Conservation (phyloP, 176 grass and related monocot species). For the Carex kokanica region DNA sequence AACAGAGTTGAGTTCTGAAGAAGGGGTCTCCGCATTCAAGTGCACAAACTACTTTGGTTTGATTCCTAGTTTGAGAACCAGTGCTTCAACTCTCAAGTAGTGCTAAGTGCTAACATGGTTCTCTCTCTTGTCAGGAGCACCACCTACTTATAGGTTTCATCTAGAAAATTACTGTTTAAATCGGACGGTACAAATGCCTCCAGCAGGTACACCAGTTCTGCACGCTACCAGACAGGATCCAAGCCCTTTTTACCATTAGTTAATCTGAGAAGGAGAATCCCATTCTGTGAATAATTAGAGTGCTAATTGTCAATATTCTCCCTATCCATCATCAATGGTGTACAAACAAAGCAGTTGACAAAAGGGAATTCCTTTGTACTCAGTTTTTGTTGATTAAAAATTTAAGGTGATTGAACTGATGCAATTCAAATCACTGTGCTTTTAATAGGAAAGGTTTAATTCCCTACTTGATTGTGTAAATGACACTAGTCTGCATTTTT, state of each 20-base stretch:
- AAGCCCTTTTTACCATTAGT: no score
- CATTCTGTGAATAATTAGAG: conserved; percentile 2
- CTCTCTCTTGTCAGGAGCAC: conserved; percentile 6
- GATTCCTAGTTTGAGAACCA: background rate
- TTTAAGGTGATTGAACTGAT: background rate
- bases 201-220: background rate
- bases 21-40: conserved; percentile 23
- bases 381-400: background rate
- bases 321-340: background rate
- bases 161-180: background rate
- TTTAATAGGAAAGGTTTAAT: background rate
- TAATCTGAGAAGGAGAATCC: background rate
- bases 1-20: conserved; percentile 18
- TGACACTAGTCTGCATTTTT: background rate
- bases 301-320: background rate
- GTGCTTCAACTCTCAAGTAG: background rate
- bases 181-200: background rate
- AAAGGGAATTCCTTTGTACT: background rate
- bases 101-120: background rate
- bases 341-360: conserved; percentile 12
- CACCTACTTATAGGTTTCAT: conserved; percentile 23
- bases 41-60: background rate
- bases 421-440: background rate
- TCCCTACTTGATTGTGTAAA: no score
- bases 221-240: background rate